Evolutionary conservation across 257 asterid species (phyloP).

Genomic region (Solanum corneliomulleri): DNA sequence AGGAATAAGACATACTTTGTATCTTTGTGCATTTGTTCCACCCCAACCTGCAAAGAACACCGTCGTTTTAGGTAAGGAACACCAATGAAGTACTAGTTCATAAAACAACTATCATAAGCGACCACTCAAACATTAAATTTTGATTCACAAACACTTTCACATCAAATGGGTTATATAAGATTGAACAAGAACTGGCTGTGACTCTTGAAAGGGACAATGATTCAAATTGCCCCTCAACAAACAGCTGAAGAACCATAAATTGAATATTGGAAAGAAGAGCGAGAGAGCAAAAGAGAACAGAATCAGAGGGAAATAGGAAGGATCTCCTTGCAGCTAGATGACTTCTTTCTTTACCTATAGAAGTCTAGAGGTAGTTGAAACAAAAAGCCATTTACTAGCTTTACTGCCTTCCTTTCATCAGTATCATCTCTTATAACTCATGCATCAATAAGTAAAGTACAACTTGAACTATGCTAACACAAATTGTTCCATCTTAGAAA

Average conservation of each 20-base stretch:
- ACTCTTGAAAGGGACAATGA: neutral
- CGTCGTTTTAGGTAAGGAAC: neutral
- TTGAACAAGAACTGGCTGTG: neutral
- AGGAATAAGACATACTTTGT: constrained; percentile 87
- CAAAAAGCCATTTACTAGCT: neutral
- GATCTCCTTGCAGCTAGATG: neutral
- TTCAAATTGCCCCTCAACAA: neutral
- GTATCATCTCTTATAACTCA: neutral
- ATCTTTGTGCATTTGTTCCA: constrained; percentile 86
- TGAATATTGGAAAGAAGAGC: neutral
- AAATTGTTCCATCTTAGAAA: neutral
- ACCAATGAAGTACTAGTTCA: neutral
- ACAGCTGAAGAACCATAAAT: neutral
- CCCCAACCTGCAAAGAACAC: constrained; percentile 60
- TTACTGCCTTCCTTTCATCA: neutral
- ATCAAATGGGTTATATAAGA: neutral
- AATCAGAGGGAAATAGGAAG: neutral
- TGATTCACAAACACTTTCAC: neutral
- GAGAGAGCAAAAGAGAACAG: neutral
- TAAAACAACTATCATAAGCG: neutral
- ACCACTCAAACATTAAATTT: neutral
- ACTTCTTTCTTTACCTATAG: neutral
- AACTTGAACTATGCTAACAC: neutral
- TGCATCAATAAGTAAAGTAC: neutral
- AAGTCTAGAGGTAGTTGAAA: neutral